Conservation (phyloP, 2,329 filamentous ascomycete genomes). For the Fusarium papillatum region DNA sequence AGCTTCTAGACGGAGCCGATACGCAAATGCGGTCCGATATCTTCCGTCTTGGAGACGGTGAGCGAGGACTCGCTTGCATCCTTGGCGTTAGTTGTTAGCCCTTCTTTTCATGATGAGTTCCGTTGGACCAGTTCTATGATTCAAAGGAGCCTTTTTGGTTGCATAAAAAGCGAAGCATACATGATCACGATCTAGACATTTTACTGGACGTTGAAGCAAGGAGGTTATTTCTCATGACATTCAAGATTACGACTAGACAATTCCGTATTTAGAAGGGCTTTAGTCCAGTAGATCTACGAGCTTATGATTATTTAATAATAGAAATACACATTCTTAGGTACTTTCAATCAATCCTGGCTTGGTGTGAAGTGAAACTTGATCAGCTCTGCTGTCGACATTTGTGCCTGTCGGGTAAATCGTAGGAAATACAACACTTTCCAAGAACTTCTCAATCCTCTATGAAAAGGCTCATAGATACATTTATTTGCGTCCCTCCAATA, state of each 20-base stretch:
- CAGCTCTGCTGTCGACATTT: neutral
- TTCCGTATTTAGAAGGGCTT: neutral
- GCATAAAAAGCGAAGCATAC: neutral
- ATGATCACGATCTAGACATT: neutral
- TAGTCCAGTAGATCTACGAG: neutral
- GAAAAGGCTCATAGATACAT: neutral
- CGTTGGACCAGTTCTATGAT: neutral
- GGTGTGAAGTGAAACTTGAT: neutral
- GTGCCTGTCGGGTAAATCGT: neutral
- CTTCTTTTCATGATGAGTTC: neutral
- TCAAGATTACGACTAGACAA: neutral
- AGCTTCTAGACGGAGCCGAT: constrained; percentile 3
- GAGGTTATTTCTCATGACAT: neutral
- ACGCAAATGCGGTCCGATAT: neutral
- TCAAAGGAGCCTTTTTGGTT: neutral
- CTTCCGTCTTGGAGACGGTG: neutral
- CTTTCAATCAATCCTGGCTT: neutral
- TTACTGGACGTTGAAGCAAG: neutral
- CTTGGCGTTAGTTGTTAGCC: neutral
- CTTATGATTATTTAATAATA: neutral
- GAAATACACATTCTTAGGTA: neutral
- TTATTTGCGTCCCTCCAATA: rapidly evolving
- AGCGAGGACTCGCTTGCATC: neutral
- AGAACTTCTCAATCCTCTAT: neutral
- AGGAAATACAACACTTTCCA: neutral